Evolutionary conservation across 73 alveolate species (phyloP), one percentile per base, ranked within the genome.

Genomic region (Blepharisma stoltei): DNA sequence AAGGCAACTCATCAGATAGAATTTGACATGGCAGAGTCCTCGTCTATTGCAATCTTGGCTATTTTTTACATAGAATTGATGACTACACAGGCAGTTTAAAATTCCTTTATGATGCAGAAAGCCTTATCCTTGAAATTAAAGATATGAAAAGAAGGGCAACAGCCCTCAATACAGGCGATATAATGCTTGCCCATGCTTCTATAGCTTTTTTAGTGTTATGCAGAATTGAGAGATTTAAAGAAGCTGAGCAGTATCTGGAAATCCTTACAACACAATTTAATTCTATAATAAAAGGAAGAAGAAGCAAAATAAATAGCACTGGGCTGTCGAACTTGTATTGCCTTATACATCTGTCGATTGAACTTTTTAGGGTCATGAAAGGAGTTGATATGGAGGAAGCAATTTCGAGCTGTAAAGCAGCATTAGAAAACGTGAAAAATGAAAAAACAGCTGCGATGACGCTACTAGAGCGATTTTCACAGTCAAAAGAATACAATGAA

Each of bases 101-200:
- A 25, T 60, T 60, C 5, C 45, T 60, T 18, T 60, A 60, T 60
- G 73, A 60, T 25, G 73, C 73, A 1, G 73, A 60, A 60, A 60
- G 73, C 23, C 46, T 60, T n/a, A 60, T 60, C 0, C 14, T 60
- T n/a, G 73, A 60, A 25, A 18, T n/a, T 25, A 60, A 25, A 25
- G 23, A 52, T 20, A 8, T 38, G 11, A 25, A 60, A 20, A 60
- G 49, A 8, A 60, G 23, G 18, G 5, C 23, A 8, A 60, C 46
- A 47, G 41, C 3, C 5, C 41, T 32, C 0, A 0, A 32, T 3
- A 32, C 41, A 32, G 23, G 23, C 0, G 73, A 60, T 25, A 14
- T 60, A 25, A 14, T 60, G 18, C 46, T 60, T 9, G 38, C 73
- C 5, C 73, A 60, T 60, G 14, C 73, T 20, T 20, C 23, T 20